These are phyloP conservation scores for Hyaloscypha finlandica DNA, from an alignment of 495 filamentous ascomycete genomes.

Conservation along the genomic window DNA sequence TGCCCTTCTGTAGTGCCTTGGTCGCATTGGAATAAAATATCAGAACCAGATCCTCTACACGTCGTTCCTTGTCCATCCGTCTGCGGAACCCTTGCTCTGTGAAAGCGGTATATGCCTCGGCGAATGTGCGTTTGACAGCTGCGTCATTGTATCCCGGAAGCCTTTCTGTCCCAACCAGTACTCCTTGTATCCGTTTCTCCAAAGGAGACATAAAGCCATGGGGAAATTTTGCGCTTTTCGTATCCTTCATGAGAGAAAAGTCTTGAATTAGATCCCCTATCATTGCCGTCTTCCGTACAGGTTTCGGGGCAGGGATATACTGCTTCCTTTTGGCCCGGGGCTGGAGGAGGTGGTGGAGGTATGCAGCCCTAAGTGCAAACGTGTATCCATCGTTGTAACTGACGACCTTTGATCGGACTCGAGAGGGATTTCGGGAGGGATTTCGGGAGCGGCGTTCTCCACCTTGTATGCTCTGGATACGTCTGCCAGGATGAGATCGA, in stretches of 20 bases:
- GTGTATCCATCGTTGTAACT: conserved; percentile 78
- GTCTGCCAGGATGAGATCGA: conserved; percentile 43
- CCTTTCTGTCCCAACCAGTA: conserved; percentile 72
- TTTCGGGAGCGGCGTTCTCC: conserved; percentile 37
- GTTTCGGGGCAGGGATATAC: conserved; percentile 69
- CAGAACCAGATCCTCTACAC: conserved; percentile 84
- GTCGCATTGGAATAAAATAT: conserved; percentile 91
- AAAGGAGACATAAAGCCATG: conserved; percentile 78
- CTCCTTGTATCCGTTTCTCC: conserved; percentile 74
- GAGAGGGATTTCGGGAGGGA: conserved; percentile 43
- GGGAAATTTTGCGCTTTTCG: conserved; percentile 75
- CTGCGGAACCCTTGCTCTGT: conserved; percentile 81
- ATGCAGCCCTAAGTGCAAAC: conserved; percentile 87
- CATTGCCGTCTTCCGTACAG: conserved; percentile 62
- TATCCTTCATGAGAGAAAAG: conserved; percentile 68
- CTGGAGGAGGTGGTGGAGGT: conserved; percentile 89
- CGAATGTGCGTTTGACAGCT: conserved; percentile 77
- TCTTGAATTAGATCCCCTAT: conserved; percentile 73
- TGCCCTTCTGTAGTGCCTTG: conserved; percentile 84
- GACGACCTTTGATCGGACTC: conserved; percentile 41
- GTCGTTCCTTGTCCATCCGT: conserved; percentile 91
- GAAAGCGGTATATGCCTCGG: conserved; percentile 74
- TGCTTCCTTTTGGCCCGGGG: conserved; percentile 85
- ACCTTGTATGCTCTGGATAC: conserved; percentile 46
- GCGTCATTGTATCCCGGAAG: conserved; percentile 79